Evolutionary conservation across 345 rosid species (phyloP).

Genomic region (Eutrema yunnanense): DNA sequence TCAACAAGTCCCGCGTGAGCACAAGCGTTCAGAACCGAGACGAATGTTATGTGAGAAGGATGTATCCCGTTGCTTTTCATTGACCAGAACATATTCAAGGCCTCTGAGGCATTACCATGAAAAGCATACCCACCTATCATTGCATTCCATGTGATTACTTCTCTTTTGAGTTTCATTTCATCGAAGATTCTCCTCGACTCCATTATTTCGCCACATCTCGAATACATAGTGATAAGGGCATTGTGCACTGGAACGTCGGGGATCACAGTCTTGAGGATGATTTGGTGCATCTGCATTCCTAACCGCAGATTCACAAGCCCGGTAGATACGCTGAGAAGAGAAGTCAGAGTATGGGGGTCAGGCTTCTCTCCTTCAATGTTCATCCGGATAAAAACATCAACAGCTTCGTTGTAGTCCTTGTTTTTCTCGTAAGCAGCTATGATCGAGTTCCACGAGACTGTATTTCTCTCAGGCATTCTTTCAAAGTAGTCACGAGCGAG

Average conservation of each 20-base stretch:
- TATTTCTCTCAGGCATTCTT: conserved; percentile 45
- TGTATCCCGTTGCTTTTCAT: conserved; percentile 44
- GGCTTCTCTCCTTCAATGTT: conserved; percentile 52
- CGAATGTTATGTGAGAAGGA: conserved; percentile 61
- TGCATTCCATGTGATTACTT: conserved; percentile 78
- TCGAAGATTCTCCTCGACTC: conserved; percentile 49
- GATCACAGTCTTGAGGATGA: conserved; percentile 40
- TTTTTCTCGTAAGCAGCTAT: conserved; percentile 61
- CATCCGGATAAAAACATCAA: conserved; percentile 50
- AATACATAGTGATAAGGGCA: conserved; percentile 63
- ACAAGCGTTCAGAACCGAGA: conserved; percentile 65
- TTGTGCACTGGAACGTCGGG: conserved; percentile 57
- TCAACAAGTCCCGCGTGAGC: conserved; percentile 60
- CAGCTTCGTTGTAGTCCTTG: conserved; percentile 46
- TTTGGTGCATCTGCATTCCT: conserved; percentile 69
- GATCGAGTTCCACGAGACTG: conserved; percentile 69
- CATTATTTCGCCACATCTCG: conserved; percentile 56
- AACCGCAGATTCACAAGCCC: conserved; percentile 55
- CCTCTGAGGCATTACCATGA: conserved; percentile 56
- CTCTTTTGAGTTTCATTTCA: conserved; percentile 38
- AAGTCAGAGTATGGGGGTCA: conserved; percentile 67
- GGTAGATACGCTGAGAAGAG: conserved; percentile 49
- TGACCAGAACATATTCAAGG: conserved; percentile 42
- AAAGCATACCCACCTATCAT: conserved; percentile 82
- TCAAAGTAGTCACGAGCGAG: conserved; percentile 46